Percentiles rank a stretch among this genome's conserved stretches.
phyloP scores from a whole-genome alignment of 345 rosid genomes.

The Raphanus sativus region DNA sequence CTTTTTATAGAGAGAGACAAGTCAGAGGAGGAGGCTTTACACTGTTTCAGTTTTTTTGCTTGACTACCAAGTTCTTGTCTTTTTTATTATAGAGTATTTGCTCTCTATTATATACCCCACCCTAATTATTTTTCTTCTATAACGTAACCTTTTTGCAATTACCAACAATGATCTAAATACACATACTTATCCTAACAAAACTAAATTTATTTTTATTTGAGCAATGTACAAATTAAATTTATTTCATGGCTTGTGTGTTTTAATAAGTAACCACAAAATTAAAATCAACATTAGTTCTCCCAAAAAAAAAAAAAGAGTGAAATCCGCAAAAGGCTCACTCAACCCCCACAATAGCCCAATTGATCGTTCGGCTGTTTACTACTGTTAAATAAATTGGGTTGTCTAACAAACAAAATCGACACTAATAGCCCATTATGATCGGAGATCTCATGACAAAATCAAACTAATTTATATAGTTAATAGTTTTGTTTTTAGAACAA shows the following conservation, averaged over 20 bases:
- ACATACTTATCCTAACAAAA: not conserved
- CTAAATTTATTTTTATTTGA: too few relatives aligned
- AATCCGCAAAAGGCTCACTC: not conserved
- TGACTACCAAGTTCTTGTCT: slow-evolving; percentile 28
- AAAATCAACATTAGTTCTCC: not conserved
- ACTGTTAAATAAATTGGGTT: not conserved
- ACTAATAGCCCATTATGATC: not conserved
- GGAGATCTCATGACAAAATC: not conserved
- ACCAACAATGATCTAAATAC: not conserved
- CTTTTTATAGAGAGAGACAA: not conserved
- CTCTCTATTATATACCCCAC: not conserved
- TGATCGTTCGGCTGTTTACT: not conserved
- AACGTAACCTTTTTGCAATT: not conserved
- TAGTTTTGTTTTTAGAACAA: too few relatives aligned
- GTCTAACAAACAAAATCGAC: not conserved
- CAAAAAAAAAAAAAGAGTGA: too few relatives aligned
- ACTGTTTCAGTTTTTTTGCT: slow-evolving; percentile 14
- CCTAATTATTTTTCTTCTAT: not conserved
- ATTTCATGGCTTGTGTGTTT: too few relatives aligned
- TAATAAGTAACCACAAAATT: too few relatives aligned
- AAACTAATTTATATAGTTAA: not conserved
- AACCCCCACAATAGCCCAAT: not conserved
- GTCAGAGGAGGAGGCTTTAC: slow-evolving; percentile 13
- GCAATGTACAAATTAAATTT: not conserved
- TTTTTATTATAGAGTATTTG: not conserved